phyloP scores from a whole-genome alignment of 257 asterid genomes.

The Galeopsis tetrahit region DNA sequence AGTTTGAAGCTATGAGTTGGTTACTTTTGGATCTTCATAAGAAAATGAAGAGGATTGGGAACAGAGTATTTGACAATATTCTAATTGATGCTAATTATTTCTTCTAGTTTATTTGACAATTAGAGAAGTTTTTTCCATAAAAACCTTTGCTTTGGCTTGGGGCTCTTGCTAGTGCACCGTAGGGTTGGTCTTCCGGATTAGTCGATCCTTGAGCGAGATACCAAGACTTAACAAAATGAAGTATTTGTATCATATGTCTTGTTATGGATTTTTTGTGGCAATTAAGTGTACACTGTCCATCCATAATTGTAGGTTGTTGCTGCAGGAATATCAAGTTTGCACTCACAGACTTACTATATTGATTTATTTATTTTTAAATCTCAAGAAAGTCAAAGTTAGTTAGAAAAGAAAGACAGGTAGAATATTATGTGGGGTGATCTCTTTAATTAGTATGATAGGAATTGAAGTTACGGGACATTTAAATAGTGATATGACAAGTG shows the following conservation, averaged over 20 bases:
- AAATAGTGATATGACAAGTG: neutral
- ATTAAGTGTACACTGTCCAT: neutral
- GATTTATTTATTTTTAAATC: too few relatives aligned
- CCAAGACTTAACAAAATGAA: neutral
- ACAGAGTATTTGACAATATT: conserved; percentile 11
- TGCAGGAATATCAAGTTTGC: neutral
- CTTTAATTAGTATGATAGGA: neutral
- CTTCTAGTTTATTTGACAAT: neutral
- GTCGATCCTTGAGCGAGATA: too few relatives aligned
- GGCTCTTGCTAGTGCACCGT: too few relatives aligned
- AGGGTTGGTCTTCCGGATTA: too few relatives aligned
- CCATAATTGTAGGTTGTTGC: neutral
- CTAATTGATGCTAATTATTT: conserved; percentile 17
- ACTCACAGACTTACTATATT: neutral
- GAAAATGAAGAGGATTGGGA: conserved; percentile 50
- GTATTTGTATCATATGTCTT: neutral
- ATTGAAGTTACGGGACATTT: neutral
- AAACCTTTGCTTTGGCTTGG: too few relatives aligned
- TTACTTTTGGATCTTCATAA: conserved; percentile 47
- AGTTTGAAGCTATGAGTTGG: conserved; percentile 35
- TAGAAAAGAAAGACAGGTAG: neutral
- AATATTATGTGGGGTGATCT: conserved; percentile 19
- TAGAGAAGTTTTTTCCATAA: neutral
- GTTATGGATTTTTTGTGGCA: neutral
- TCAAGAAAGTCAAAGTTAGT: conserved; percentile 5